Base-by-base conservation (phyloP, 139 green algal genomes). In the Limnomonas spitsbergensis region DNA sequence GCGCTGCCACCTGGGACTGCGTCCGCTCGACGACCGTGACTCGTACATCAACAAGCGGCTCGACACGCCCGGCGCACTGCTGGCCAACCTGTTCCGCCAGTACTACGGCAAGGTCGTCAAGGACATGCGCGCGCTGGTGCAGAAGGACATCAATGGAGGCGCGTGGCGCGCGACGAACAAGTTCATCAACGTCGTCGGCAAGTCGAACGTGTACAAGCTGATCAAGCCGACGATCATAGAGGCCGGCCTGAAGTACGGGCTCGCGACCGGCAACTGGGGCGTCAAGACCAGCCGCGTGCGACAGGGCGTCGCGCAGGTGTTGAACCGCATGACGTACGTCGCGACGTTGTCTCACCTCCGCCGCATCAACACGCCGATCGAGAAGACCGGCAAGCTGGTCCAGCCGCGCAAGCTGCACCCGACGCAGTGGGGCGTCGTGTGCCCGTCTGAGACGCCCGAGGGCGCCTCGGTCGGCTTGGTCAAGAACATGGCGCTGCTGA, bases 231-330 rank as follows among this genome's bases (percentile, higher is more conserved):
- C 82, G 6, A 89, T 83, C 32, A 91, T 93, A 66, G 88, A 84
- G 3, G 78, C 66, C 1, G 89, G 89, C 0, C 78, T 93, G 26
- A 90, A 87, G 75, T 92, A 93, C 80, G 88, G 80, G 4, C 78
- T 93, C 31, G 82, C 89, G 0, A 93, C 89, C 1, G 89, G 89
- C 35, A 91, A 91, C 61, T 93, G 88, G 88, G 89, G 88, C 56
- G 37, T 73, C 73, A 84, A 80, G 67, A 67, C 4, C 1, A 42
- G 32, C 37, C 35, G 61, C 61, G 29, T 72, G 27, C 61, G 61
- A n/a, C 68, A 69, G 20, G 75, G 67, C 37, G 38, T 84, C 53
- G 54, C 72, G 32, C 83, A 90, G 73, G 86, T 88, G 39, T 72
- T 93, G 24, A 89, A 90, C 69, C 81, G 89, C 3, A 79, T 91